Evolutionary conservation across 2,329 filamentous ascomycete species (phyloP).

Genomic region (Calonectria fujianensis): DNA sequence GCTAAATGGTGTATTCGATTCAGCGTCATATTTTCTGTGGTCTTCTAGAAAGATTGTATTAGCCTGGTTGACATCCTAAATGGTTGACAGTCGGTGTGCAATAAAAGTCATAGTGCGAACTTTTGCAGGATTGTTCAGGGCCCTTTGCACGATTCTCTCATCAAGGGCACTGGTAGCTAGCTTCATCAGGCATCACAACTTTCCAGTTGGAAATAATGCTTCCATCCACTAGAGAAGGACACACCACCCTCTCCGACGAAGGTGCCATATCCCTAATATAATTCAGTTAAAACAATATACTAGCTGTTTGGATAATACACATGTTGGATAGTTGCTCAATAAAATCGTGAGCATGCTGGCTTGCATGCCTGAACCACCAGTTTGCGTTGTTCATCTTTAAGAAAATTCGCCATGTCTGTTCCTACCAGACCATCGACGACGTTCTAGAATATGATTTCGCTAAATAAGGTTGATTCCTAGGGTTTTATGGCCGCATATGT

Average conservation of each 20-base stretch:
- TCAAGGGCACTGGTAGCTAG: constrained; percentile 77
- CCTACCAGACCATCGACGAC: constrained; percentile 68
- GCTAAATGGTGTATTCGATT: background rate
- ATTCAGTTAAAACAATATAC: background rate
- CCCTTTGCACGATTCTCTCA: constrained; percentile 72
- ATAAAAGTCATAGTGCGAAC: constrained; percentile 80
- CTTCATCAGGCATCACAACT: constrained; percentile 81
- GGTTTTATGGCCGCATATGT: constrained; percentile 39
- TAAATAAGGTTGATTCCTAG: constrained; percentile 73
- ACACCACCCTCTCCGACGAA: constrained; percentile 79
- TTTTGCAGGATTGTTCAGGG: constrained; percentile 71
- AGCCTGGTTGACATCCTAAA: constrained; percentile 65
- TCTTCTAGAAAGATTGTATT: constrained; percentile 77
- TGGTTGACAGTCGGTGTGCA: constrained; percentile 66
- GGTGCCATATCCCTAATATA: constrained; percentile 72
- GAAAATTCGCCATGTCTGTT: constrained; percentile 59
- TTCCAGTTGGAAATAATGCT: constrained; percentile 78
- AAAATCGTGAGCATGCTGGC: constrained; percentile 73
- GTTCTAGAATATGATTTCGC: constrained; percentile 72
- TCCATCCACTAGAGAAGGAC: constrained; percentile 78
- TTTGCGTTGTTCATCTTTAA: constrained; percentile 65
- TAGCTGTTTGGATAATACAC: constrained; percentile 46
- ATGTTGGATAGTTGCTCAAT: constrained; percentile 67
- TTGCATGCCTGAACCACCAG: constrained; percentile 69
- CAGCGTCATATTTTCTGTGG: constrained; percentile 69